Percentiles rank a stretch among this genome's conserved stretches.
phyloP scores from a whole-genome alignment of 306 rosid species.

The Geum urbanum region DNA sequence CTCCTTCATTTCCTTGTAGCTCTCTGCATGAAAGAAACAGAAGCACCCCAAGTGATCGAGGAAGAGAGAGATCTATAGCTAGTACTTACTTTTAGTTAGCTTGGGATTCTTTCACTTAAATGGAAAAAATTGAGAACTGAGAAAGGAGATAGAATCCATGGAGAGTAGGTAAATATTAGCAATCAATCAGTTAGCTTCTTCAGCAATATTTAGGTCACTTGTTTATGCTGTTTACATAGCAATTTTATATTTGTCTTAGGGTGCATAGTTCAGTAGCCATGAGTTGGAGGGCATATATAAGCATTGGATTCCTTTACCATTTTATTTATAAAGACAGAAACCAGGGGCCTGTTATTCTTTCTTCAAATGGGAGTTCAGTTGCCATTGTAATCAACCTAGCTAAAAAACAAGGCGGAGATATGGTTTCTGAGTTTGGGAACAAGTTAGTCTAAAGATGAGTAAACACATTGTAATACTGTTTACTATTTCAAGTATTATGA shows the following conservation, averaged over 20 bases:
- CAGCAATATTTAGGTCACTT: background rate
- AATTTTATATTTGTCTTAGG: background rate
- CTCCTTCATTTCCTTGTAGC: conserved; percentile 20
- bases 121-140: background rate
- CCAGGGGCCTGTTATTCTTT: conserved; percentile 8
- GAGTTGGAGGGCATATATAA: conserved; percentile 30
- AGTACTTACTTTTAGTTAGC: conserved; percentile 22
- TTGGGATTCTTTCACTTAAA: conserved; percentile 4
- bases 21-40: background rate
- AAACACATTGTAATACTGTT: background rate
- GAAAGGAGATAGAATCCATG: background rate
- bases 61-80: background rate
- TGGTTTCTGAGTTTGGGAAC: background rate
- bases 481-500: background rate
- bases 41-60: background rate
- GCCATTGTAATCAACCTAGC: background rate
- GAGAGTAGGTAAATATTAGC: conserved; percentile 3
- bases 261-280: conserved; percentile 21
- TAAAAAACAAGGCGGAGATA: background rate
- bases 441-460: background rate
- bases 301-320: conserved; percentile 32
- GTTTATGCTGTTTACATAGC: background rate
- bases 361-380: background rate
- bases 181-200: conserved; percentile 17
- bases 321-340: background rate